Evolutionary conservation across 352 stramenopile genomes (phyloP), one percentile per base, ranked within the genome.

Genomic region (Phytophthora foliorum): DNA sequence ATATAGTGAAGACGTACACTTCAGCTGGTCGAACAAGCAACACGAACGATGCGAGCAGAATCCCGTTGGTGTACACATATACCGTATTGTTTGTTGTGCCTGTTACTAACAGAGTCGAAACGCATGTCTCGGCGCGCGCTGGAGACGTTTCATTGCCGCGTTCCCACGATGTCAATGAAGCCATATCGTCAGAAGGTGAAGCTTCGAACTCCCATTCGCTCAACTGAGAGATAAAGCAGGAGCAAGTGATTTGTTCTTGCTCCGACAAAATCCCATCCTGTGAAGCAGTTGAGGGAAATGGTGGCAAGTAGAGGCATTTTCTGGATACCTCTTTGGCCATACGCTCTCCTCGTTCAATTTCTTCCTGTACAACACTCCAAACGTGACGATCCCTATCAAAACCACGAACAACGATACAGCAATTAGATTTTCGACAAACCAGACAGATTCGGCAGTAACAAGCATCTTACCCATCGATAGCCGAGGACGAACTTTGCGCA

Each of bases 71-170:
- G 36, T 86, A 63, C 32, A 86, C 80, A 56, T 79, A 74, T 17
- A 91, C 34, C 22, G 76, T 79, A 60, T 82, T 86, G 24, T 27
- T 65, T 0, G 78, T 80, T 10, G 81, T 83, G 5, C 82, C 81
- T 19, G 80, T 68, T 9, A 91, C 55, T 13, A 88, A 41, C 19
- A 89, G 59, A 5, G 76, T 74, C 17, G 64, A 55, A 7, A 49
- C 52, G 36, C 25, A 27, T 25, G 85, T 42, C 36, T 74, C 56
- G 14, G 63, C 48, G 29, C 45, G 50, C 16, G 32, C 46, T 21
- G 27, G 41, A n/a, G 14, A 36, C 57, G 32, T 31, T 6, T 21
- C 39, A 50, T 29, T 7, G 7, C 17, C 41, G 0, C 48, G 13
- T 27, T 38, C 41, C 68, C 68, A 80, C 21, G 42, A 45, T 25